Evolutionary conservation across 2,329 filamentous ascomycete species (phyloP).

Genomic region (Exophiala xenobiotica): DNA sequence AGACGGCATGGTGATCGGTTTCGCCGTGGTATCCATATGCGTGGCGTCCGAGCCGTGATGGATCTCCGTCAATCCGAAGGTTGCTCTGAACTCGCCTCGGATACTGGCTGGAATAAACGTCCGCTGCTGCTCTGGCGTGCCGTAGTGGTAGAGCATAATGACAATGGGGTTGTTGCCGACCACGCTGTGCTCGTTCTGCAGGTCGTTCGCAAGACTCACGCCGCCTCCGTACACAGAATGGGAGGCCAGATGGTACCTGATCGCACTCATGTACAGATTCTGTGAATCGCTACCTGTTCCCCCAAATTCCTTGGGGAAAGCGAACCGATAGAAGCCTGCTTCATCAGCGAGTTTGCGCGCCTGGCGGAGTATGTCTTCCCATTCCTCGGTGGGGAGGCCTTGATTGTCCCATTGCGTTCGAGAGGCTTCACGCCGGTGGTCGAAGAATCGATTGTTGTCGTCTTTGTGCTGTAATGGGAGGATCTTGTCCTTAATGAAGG

Average conservation of each 20-base stretch:
- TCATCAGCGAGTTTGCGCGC: conserved; percentile 54
- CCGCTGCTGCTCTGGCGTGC: conserved; percentile 53
- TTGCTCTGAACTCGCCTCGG: conserved; percentile 54
- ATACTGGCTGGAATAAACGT: conserved; percentile 56
- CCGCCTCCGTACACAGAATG: conserved; percentile 50
- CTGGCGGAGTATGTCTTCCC: conserved; percentile 56
- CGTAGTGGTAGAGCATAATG: conserved; percentile 63
- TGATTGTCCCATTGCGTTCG: conserved; percentile 60
- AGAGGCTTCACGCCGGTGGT: conserved; percentile 62
- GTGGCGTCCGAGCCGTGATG: conserved; percentile 64
- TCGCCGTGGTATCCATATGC: conserved; percentile 58
- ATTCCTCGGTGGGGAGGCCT: conserved; percentile 58
- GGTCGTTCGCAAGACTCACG: conserved; percentile 61
- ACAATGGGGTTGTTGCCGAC: conserved; percentile 64
- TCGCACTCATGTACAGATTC: conserved; percentile 64
- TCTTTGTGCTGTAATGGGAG: conserved; percentile 54
- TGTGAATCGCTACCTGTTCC: conserved; percentile 50
- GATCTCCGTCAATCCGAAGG: conserved; percentile 63
- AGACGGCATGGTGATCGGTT: conserved; percentile 38
- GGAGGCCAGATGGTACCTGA: conserved; percentile 59
- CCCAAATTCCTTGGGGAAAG: conserved; percentile 57
- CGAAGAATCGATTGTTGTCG: conserved; percentile 65
- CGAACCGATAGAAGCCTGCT: conserved; percentile 62
- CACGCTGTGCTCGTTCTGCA: conserved; percentile 64
- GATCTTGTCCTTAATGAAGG: conserved; percentile 58